Conservation (phyloP, 176 grass and related monocot species). For the Panicum miliaceum region DNA sequence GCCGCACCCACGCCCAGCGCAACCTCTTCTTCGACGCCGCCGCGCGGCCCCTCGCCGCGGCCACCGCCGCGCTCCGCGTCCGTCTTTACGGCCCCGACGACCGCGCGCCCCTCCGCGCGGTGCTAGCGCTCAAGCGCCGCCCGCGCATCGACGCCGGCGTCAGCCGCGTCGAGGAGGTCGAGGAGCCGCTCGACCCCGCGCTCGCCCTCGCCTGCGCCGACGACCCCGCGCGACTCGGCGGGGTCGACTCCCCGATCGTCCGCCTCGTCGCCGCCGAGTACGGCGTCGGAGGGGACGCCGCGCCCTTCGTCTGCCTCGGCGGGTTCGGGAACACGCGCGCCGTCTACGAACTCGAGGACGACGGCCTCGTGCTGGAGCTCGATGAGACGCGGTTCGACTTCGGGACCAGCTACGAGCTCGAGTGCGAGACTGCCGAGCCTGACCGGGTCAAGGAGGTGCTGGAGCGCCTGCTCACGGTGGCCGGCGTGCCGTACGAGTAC, state of each 20-base stretch:
- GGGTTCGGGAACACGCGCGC: conserved; percentile 82
- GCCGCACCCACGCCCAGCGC: conserved; percentile 69
- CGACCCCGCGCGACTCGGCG: conserved; percentile 62
- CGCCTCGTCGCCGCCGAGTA: conserved; percentile 66
- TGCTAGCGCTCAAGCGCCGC: conserved; percentile 84
- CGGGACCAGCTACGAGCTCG: conserved; percentile 74
- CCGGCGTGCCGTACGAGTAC: conserved; percentile 67
- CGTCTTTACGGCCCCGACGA: conserved; percentile 66
- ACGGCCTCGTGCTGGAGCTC: conserved; percentile 65
- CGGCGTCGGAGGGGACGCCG: conserved; percentile 45
- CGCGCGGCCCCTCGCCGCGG: conserved; percentile 59
- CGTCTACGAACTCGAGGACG: conserved; percentile 68
- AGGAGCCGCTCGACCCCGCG: conserved; percentile 72
- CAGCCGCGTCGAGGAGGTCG: conserved; percentile 85
- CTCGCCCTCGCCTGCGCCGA: conserved; percentile 70
- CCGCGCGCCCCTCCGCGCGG: conserved; percentile 48
- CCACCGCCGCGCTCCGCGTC: conserved; percentile 68
- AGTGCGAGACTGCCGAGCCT: conserved; percentile 78
- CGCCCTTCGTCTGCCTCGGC: conserved; percentile 69
- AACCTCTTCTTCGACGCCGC: conserved; percentile 89
- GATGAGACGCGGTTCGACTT: conserved; percentile 85
- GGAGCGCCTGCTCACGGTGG: conserved; percentile 64
- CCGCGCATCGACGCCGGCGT: conserved; percentile 64
- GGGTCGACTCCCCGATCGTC: conserved; percentile 62
- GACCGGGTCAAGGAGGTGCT: conserved; percentile 64